Percentiles rank a stretch among this genome's conserved stretches.
phyloP scores from a whole-genome alignment of 495 filamentous ascomycete species.

The Daldinia caldariorum region DNA sequence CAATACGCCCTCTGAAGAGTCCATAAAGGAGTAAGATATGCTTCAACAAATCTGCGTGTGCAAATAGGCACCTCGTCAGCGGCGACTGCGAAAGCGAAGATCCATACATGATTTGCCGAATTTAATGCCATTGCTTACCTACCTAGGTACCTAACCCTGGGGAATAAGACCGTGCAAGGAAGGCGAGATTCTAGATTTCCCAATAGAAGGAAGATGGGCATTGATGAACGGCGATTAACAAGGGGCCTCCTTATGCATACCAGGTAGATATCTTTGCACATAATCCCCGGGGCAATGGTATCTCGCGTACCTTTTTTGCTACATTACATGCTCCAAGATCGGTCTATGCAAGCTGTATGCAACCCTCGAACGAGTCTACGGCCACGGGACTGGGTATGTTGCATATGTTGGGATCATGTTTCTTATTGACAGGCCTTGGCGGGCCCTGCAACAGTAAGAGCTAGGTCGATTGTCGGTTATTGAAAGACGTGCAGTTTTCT shows the following conservation, averaged over 20 bases:
- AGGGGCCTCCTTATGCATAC: conserved; percentile 33
- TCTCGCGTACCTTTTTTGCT: conserved; percentile 29
- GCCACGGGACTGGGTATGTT: conserved; percentile 29
- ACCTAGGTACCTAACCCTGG: no score
- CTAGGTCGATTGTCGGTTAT: conserved; percentile 19
- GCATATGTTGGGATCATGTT: conserved; percentile 2
- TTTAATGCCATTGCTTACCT: background rate
- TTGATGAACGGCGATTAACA: conserved; percentile 40
- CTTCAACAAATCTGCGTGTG: background rate
- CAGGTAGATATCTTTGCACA: conserved; percentile 17
- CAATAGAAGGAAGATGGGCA: conserved; percentile 19
- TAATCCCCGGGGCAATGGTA: conserved; percentile 28
- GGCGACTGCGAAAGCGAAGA: background rate
- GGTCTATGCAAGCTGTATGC: conserved; percentile 36
- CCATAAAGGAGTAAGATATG: background rate
- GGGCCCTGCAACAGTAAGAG: conserved; percentile 16
- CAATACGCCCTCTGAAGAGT: background rate
- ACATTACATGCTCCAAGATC: conserved; percentile 22
- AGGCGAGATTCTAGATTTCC: conserved; percentile 14
- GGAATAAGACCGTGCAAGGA: background rate
- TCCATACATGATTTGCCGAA: background rate
- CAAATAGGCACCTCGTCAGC: background rate
- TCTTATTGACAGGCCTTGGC: conserved; percentile 23
- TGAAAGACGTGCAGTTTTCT: conserved; percentile 17
- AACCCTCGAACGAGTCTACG: conserved; percentile 36